Base-by-base conservation (phyloP, 2,329 filamentous ascomycete genomes). In the Fusarium marasasianum region DNA sequence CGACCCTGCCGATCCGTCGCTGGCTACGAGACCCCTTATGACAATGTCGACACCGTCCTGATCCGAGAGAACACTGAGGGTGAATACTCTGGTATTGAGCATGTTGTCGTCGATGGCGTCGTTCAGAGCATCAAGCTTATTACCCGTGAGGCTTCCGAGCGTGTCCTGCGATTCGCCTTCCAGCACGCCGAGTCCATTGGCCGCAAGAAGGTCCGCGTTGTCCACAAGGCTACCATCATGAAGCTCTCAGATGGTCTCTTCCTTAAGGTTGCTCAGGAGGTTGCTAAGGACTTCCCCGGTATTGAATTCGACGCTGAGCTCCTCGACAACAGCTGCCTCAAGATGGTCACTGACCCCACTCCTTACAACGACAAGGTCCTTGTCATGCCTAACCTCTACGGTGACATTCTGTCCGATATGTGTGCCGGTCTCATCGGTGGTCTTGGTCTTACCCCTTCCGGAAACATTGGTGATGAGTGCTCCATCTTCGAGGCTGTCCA, bases 201-300 rank as follows among this genome's bases (percentile, higher is more conserved):
- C 86, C 94, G 94, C 89, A 95, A 91, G 83, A 98, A 98, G 93
- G 96, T 98, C 81, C 94, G 95, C 82, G 96, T 95, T 69, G 95
- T 98, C 75, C 96, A 99, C 93, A 99, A 99, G 91, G 96, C 96
- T 84, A 98, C 96, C 82, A 99, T 99, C 88, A 99, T 99, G 96
- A 99, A 99, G 92, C 97, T 98, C 94, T 96, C 93, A 83, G 96
- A 99, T 84, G 96, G 96, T 87, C 94, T 99, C 72, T 99, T 99
- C 92, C 90, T 99, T 79, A 93, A 90, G 85, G 94, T 93, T 73
- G 96, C 93, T 79, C 88, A 91, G 78, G 90, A 96, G 72, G 91
- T 99, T 77, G 89, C 94, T 84, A 97, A 97, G 91, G 95, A 98
- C 83, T 99, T 94, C 91, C 96, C 96, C 75, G 89, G 92, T 79